These are phyloP conservation scores for Hirschioporus abietinus DNA, from an alignment of 768 basidiomycete genomes.

Conservation along the genomic window DNA sequence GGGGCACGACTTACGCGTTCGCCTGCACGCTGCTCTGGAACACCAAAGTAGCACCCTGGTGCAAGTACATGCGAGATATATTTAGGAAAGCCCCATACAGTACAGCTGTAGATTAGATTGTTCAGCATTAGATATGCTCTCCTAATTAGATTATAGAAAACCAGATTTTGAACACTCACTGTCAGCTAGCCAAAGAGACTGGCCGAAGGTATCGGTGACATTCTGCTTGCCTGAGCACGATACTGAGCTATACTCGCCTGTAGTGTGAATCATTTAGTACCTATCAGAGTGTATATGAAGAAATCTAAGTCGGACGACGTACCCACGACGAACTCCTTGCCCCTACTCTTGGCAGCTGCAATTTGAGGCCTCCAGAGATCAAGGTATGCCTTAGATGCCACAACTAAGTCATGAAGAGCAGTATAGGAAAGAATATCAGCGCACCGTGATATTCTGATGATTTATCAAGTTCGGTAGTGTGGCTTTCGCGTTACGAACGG, in stretches of 20 bases:
- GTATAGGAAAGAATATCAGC: conserved; percentile 1
- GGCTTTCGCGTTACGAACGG: conserved; percentile 23
- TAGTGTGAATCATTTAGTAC: conserved; percentile 4
- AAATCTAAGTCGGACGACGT: conserved; percentile 11
- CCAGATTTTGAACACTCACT: conserved; percentile 15
- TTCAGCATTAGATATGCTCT: conserved; percentile 6
- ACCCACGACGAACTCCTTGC: conserved; percentile 25
- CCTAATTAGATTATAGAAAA: not conserved
- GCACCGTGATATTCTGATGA: conserved; percentile 28
- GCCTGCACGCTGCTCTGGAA: conserved; percentile 26
- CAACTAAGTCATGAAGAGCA: not conserved
- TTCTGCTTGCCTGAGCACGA: conserved; percentile 30
- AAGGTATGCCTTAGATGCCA: conserved; percentile 21
- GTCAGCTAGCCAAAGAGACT: conserved; percentile 27
- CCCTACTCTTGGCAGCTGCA: conserved; percentile 20
- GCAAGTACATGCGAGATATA: conserved; percentile 28
- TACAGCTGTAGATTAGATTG: conserved; percentile 15
- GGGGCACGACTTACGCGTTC: conserved; percentile 18
- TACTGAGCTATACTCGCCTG: conserved; percentile 22
- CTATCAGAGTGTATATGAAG: not conserved
- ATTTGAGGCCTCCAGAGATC: conserved; percentile 29
- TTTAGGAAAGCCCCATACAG: conserved; percentile 23
- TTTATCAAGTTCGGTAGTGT: conserved; percentile 27
- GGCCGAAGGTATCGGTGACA: conserved; percentile 30
- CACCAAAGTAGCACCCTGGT: conserved; percentile 30